A percentile compares a stretch with the other conserved stretches of the same genome.
phyloP scores from a whole-genome alignment of 2,329 filamentous ascomycete genomes.

The Nigrograna mackinnonii region DNA sequence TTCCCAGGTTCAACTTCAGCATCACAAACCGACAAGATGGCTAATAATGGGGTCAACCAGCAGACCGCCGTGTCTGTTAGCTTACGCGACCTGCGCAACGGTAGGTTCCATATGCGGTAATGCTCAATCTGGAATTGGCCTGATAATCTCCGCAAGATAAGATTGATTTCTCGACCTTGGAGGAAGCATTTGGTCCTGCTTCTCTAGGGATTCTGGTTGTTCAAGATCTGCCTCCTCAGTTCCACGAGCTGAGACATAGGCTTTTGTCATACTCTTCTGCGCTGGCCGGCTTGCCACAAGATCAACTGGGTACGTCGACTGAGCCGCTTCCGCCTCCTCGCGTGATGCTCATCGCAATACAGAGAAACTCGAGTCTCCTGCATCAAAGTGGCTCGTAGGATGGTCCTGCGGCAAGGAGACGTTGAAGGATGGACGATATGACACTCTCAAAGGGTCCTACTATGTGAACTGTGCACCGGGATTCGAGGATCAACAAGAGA shows the following conservation, averaged over 20 bases:
- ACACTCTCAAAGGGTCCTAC: constrained; percentile 81
- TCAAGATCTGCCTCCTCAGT: constrained; percentile 76
- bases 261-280: constrained; percentile 88
- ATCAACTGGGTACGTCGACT: constrained; percentile 66
- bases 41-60: too few species aligned
- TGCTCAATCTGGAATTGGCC: background rate
- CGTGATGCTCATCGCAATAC: constrained; percentile 9
- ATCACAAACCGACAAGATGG: too few species aligned
- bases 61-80: constrained; percentile 27
- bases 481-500: constrained; percentile 66
- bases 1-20: too few species aligned
- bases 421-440: constrained; percentile 75
- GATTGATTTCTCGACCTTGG: constrained; percentile 69
- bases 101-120: constrained; percentile 29
- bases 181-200: constrained; percentile 84
- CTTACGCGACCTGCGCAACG: constrained; percentile 48
- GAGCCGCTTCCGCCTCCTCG: background rate
- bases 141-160: too few species aligned
- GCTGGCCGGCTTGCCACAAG: constrained; percentile 75
- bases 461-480: constrained; percentile 74
- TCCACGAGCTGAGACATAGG: constrained; percentile 69
- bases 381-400: constrained; percentile 65
- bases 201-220: constrained; percentile 95
- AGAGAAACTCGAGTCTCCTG: constrained; percentile 53
- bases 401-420: constrained; percentile 86